Percentiles rank a stretch among this genome's conserved stretches.
Conservation (phyloP, 108 stramenopile genomes). For the Cyclotella kingstonii region DNA sequence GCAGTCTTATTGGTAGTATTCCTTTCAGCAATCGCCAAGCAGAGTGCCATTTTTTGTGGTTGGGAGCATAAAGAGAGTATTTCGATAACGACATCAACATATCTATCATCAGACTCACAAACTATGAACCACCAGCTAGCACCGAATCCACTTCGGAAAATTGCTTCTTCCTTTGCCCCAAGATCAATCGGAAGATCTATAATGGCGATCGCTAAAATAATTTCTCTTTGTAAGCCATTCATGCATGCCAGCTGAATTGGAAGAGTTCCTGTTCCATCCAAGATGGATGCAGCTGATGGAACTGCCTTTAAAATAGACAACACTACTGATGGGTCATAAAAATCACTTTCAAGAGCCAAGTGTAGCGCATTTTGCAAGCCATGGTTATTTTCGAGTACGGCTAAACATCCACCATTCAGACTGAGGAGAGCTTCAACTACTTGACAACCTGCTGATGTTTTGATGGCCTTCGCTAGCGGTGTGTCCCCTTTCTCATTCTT, state of each 20-base stretch:
- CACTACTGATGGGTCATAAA: conserved; percentile 56
- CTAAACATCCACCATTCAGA: conserved; percentile 56
- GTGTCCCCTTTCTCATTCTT: conserved; percentile 67
- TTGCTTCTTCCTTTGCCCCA: conserved; percentile 49
- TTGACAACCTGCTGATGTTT: conserved; percentile 61
- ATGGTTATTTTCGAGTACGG: conserved; percentile 47
- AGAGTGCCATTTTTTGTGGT: conserved; percentile 66
- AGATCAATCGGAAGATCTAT: conserved; percentile 80
- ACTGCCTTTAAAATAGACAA: conserved; percentile 71
- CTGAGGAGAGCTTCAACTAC: conserved; percentile 66
- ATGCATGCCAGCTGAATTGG: conserved; percentile 80
- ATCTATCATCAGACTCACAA: conserved; percentile 78
- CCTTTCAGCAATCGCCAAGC: conserved; percentile 42
- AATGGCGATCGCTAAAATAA: conserved; percentile 75
- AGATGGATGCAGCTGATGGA: conserved; percentile 53
- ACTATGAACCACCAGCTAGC: conserved; percentile 82
- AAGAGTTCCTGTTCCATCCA: conserved; percentile 61
- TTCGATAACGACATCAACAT: conserved; percentile 63
- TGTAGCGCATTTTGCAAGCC: conserved; percentile 70
- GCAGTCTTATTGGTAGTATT: conserved; percentile 32
- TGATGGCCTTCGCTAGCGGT: conserved; percentile 63
- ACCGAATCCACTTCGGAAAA: conserved; percentile 54
- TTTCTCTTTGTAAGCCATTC: conserved; percentile 62
- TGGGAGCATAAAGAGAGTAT: conserved; percentile 71
- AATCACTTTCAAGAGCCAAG: conserved; percentile 55